Evolutionary conservation across 208 protist species (phyloP).

Genomic region (Crithidia bombi): DNA sequence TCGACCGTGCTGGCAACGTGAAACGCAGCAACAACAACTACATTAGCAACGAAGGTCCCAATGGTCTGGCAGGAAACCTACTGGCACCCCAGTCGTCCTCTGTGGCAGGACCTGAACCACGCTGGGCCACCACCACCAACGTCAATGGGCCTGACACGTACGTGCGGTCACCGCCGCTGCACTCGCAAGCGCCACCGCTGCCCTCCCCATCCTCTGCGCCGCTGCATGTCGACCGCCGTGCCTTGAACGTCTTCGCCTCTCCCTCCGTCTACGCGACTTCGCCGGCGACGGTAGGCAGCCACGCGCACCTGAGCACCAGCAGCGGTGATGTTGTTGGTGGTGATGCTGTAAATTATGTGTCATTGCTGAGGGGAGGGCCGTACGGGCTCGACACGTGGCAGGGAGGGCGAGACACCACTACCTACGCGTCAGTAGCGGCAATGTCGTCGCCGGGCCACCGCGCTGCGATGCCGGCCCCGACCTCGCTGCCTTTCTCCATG

Average conservation of each 20-base stretch:
- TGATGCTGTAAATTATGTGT: not conserved
- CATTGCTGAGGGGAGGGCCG: not conserved
- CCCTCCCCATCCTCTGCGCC: not conserved
- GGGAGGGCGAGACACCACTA: no score
- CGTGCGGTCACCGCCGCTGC: not conserved
- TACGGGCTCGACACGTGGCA: not conserved
- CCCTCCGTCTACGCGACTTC: not conserved
- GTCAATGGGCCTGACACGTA: not conserved
- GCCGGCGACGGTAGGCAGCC: no score
- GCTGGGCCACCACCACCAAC: no score
- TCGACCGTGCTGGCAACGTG: no score
- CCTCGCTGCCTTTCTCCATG: not conserved
- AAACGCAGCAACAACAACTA: no score
- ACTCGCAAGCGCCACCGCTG: not conserved
- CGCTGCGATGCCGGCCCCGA: not conserved
- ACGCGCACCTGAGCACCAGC: not conserved
- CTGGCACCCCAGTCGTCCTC: no score
- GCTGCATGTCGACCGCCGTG: not conserved
- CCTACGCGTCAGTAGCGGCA: not conserved
- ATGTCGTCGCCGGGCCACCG: no score
- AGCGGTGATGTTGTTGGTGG: not conserved
- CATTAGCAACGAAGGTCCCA: no score
- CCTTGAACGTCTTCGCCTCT: not conserved
- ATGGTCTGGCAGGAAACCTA: no score
- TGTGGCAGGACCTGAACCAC: no score